Conservation (phyloP, 2,329 filamentous ascomycete genomes). For the Cladosporium velox region DNA sequence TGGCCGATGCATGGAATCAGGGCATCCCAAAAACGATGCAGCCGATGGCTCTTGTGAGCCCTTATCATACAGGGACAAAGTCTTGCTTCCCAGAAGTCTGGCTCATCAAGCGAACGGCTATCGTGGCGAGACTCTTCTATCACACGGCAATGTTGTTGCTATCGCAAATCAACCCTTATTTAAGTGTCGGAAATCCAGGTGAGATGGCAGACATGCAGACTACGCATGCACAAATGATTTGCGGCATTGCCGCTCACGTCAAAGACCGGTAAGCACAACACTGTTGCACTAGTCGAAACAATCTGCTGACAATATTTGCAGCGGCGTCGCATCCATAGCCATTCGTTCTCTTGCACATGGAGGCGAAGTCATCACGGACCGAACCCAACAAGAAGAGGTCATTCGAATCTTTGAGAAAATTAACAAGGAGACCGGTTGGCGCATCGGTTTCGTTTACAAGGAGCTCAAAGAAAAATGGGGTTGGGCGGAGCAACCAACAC, state of each 20-base stretch:
- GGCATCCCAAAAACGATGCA: constrained; percentile 83
- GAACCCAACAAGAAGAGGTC: constrained; percentile 77
- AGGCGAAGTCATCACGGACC: constrained; percentile 68
- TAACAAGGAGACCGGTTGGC: constrained; percentile 75
- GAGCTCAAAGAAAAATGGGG: constrained; percentile 78
- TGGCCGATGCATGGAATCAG: constrained; percentile 81
- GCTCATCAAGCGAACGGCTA: constrained; percentile 79
- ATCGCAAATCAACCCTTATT: constrained; percentile 74
- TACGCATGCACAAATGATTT: constrained; percentile 79
- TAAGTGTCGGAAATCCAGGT: constrained; percentile 56
- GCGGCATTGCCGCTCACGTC: constrained; percentile 83
- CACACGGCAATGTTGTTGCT: constrained; percentile 83
- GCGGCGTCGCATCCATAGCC: constrained; percentile 74
- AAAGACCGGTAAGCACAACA: constrained; percentile 64
- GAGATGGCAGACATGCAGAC: constrained; percentile 72
- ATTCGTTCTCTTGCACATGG: constrained; percentile 78
- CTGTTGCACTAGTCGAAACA: background rate
- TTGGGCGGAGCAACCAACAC: constrained; percentile 58
- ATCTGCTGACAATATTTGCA: constrained; percentile 30
- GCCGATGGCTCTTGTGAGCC: constrained; percentile 74
- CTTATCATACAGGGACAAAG: constrained; percentile 65
- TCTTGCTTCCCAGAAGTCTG: constrained; percentile 86
- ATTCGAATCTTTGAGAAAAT: constrained; percentile 75
- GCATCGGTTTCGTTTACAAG: constrained; percentile 68
- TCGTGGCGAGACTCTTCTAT: constrained; percentile 83